Base-by-base conservation (phyloP, 768 basidiomycete genomes). In the Russula dissimulans region DNA sequence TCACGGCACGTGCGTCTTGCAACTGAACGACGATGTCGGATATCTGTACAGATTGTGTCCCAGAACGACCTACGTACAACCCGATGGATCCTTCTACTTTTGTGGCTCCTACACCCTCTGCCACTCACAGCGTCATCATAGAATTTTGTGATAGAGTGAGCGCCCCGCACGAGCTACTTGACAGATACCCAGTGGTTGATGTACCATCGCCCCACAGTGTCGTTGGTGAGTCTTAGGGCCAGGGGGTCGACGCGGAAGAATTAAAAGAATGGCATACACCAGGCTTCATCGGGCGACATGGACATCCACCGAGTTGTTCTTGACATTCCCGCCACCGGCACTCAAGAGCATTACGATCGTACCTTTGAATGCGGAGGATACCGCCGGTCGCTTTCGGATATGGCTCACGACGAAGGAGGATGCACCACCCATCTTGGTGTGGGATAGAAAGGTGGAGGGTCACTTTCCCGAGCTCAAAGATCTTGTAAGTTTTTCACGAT, bases 231-330 rank as follows among this genome's bases (percentile, higher is more conserved):
- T 54, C 15, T 18, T 49, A n/a, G 31, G 47, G 22, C 22, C 26
- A 26, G 17, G 10, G 22, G 17, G 31, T 44, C 9, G 5, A 52
- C 18, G 8, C 43, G 48, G 34, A 43, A 12, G n/a, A 32, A 34
- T 31, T 57, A 47, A 14, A 47, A 32, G 26, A 7, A 26, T 32
- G 41, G 26, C n/a, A 32, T 56, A 42, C 53, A 53, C 38, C 68
- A 95, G 94, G 94, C 79, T 94, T 42, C 93, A 95, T 66, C 81
- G 94, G 67, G 94, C 95, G 36, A 85, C 83, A 11, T 97, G 95
- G 95, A 80, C 86, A n/a, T 88, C 91, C 62, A 97, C 94, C 0
- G 95, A 97, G 67, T 78, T 97, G 15, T 81, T 94, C 66, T 73
- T 95, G 39, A 97, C 95, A 1, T 97, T 97, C 71, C 88, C 92